Evolutionary conservation across 2,329 filamentous ascomycete genomes (phyloP).

Genomic region (Gaeumannomyces tritici): DNA sequence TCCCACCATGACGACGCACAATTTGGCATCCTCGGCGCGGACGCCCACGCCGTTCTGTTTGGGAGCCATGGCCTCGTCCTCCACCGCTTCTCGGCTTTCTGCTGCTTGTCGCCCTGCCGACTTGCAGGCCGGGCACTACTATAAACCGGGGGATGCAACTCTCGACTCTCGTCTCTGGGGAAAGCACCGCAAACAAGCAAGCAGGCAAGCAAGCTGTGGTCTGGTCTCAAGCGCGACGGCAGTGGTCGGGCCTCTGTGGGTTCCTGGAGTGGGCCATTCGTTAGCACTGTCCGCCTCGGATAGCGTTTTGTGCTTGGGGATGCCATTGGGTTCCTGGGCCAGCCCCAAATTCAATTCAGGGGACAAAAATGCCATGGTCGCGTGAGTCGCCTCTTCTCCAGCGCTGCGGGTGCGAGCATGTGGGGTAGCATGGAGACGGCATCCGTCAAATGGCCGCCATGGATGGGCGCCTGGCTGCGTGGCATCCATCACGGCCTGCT

Average conservation of each 20-base stretch:
- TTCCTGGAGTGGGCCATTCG: background rate
- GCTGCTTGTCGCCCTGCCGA: background rate
- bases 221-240: background rate
- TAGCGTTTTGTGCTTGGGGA: background rate
- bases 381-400: background rate
- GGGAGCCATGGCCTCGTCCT: constrained; percentile 28
- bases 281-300: too few species aligned
- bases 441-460: background rate
- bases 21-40: constrained; percentile 89
- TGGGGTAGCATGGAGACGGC: background rate
- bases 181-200: background rate
- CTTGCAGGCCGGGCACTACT: background rate
- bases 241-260: background rate
- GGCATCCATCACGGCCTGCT: too few species aligned
- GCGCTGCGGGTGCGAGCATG: background rate
- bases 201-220: background rate
- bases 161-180: background rate
- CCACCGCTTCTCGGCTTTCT: constrained; percentile 4
- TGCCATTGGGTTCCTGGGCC: background rate
- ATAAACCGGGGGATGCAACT: background rate
- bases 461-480: too few species aligned
- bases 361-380: background rate
- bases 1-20: constrained; percentile 98
- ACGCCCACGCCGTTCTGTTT: constrained; percentile 59
- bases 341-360: background rate